Evolutionary conservation across 2,329 filamentous ascomycete genomes (phyloP).

Genomic region (Gnomoniopsis sp.): DNA sequence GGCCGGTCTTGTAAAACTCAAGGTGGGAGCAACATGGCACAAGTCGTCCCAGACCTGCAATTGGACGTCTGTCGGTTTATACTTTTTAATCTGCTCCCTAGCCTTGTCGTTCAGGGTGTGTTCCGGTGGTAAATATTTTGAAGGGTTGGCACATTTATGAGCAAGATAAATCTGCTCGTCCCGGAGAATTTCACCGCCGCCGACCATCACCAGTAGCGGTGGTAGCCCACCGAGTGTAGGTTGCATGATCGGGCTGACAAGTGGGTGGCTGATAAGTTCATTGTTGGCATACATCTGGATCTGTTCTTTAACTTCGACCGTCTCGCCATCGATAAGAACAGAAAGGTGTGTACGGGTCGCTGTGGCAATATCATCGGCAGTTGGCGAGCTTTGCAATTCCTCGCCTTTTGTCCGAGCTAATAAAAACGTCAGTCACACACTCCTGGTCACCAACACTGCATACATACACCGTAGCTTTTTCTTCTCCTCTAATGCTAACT

Average conservation of each 20-base stretch:
- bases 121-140: slow-evolving; percentile 68
- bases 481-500: slow-evolving; percentile 42
- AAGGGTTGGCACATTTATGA: slow-evolving; percentile 87
- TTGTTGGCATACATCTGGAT: slow-evolving; percentile 88
- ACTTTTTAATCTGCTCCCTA: slow-evolving; percentile 57
- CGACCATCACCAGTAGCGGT: slow-evolving; percentile 80
- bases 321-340: slow-evolving; percentile 67
- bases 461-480: slow-evolving; percentile 25
- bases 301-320: slow-evolving; percentile 78
- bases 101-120: slow-evolving; percentile 61
- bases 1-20: slow-evolving; percentile 94
- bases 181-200: slow-evolving; percentile 82
- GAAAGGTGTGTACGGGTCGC: slow-evolving; percentile 41
- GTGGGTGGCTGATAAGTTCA: slow-evolving; percentile 75
- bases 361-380: slow-evolving; percentile 21
- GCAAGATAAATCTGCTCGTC: slow-evolving; percentile 96
- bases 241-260: slow-evolving; percentile 87
- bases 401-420: slow-evolving; percentile 9
- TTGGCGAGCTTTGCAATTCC: slow-evolving; percentile 2
- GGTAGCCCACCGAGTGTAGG: slow-evolving; percentile 86
- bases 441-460: neutral
- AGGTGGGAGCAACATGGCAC: slow-evolving; percentile 85
- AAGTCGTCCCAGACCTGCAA: slow-evolving; percentile 95
- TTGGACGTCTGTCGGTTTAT: slow-evolving; percentile 84
- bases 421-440: slow-evolving; percentile 25